A percentile compares a stretch with the other conserved stretches of the same genome.
Conservation (phyloP, 2,329 filamentous ascomycete species). For the Bipolaris zeicola region DNA sequence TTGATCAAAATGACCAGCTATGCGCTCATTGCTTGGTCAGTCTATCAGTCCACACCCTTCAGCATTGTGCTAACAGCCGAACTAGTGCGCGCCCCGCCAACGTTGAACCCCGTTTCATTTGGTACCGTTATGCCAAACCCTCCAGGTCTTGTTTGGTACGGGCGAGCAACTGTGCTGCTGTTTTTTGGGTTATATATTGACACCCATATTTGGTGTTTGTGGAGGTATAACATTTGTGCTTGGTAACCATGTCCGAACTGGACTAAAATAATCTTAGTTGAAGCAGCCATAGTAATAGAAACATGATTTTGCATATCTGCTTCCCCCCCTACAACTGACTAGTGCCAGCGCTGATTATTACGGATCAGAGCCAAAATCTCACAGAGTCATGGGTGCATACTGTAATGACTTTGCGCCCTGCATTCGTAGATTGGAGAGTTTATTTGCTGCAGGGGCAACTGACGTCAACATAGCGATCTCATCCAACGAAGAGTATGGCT, state of each 20-base stretch:
- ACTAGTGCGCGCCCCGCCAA: conserved; percentile 31
- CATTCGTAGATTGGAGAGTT: background rate
- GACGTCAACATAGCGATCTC: background rate
- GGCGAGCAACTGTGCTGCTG: background rate
- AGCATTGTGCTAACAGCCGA: conserved; percentile 21
- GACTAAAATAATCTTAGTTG: background rate
- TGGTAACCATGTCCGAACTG: background rate
- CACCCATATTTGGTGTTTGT: background rate
- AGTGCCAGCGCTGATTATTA: background rate
- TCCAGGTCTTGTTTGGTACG: background rate
- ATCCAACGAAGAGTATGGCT: background rate
- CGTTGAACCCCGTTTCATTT: conserved; percentile 10
- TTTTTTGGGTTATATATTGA: background rate
- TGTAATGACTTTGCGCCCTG: background rate
- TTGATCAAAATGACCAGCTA: conserved; percentile 24
- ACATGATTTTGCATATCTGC: conserved; percentile 3
- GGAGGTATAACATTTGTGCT: background rate
- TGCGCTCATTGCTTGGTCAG: conserved; percentile 35
- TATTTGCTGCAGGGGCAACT: background rate
- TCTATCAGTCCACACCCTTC: conserved; percentile 18
- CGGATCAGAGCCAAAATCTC: background rate
- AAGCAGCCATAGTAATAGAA: conserved; percentile 9
- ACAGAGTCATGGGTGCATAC: background rate
- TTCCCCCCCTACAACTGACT: background rate
- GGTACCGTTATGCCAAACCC: background rate